Conservation (phyloP, 2,329 filamentous ascomycete genomes). For the Emergomyces africanus region DNA sequence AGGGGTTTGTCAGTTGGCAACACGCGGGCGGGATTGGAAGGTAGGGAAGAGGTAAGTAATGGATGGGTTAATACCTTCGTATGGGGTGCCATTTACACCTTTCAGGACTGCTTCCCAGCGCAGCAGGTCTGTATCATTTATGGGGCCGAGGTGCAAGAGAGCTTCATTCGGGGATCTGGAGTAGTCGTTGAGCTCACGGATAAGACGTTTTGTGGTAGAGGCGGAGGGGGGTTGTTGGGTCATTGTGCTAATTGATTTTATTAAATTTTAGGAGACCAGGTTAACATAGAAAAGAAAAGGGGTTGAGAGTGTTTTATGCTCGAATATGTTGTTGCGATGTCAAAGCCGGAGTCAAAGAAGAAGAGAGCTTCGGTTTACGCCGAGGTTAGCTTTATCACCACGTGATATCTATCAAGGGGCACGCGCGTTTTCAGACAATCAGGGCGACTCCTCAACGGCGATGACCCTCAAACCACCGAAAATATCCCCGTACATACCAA, state of each 20-base stretch:
- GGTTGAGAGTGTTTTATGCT: neutral
- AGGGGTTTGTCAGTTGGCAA: neutral
- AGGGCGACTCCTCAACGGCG: too few relatives aligned
- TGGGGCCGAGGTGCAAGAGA: conserved; percentile 43
- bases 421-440: too few relatives aligned
- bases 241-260: neutral
- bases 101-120: conserved; percentile 49
- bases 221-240: conserved; percentile 11
- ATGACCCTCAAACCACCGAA: neutral
- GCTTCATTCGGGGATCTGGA: conserved; percentile 43
- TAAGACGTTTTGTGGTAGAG: conserved; percentile 44
- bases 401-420: neutral
- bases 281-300: neutral
- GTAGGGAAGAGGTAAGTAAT: neutral
- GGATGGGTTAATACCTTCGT: conserved; percentile 38
- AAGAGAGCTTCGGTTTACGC: neutral
- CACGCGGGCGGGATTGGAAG: neutral
- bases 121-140: conserved; percentile 44
- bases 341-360: neutral
- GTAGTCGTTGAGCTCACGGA: conserved; percentile 49
- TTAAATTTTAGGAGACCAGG: neutral
- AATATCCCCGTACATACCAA: neutral
- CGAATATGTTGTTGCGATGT: too few relatives aligned
- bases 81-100: conserved; percentile 45
- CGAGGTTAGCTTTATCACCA: conserved; percentile 1